Conservation (phyloP, 768 basidiomycete species). For the Zangia roseola region DNA sequence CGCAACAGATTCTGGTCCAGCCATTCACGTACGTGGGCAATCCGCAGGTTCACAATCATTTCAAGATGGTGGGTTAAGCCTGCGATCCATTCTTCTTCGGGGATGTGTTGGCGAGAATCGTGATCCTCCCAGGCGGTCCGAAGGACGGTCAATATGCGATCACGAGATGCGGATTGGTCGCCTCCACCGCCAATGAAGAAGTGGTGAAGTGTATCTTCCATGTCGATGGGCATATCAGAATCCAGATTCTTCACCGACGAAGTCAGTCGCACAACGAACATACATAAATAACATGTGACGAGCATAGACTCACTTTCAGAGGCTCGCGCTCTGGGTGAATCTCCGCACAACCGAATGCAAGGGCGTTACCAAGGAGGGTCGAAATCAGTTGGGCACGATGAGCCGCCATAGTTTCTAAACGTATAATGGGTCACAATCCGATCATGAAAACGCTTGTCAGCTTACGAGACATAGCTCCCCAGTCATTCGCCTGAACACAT, state of each 20-base stretch:
- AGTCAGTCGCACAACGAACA: background rate
- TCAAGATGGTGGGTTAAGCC: constrained; percentile 40
- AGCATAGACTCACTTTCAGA: constrained; percentile 42
- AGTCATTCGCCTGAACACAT: constrained; percentile 49
- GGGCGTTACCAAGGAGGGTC: constrained; percentile 43
- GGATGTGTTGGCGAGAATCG: constrained; percentile 15
- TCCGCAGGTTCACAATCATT: constrained; percentile 39
- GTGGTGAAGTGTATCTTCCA: constrained; percentile 35
- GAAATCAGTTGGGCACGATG: constrained; percentile 47
- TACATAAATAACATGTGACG: no score
- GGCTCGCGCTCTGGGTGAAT: constrained; percentile 45
- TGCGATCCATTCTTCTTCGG: constrained; percentile 38
- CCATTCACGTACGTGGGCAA: constrained; percentile 52
- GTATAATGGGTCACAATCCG: background rate
- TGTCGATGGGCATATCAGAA: constrained; percentile 41
- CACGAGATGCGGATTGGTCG: constrained; percentile 20
- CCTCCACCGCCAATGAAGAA: constrained; percentile 33
- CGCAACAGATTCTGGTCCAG: constrained; percentile 46
- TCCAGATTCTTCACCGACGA: constrained; percentile 47
- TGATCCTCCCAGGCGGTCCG: constrained; percentile 18
- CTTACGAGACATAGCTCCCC: constrained; percentile 64
- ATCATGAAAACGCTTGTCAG: background rate
- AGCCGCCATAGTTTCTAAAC: constrained; percentile 45
- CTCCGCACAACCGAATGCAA: constrained; percentile 48
- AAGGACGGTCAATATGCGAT: constrained; percentile 9